Percentiles rank a stretch among this genome's conserved stretches.
Evolutionary conservation across 371 early-diverging fungal genomes (phyloP).

Genomic region (Syncephalastrum sp.): DNA sequence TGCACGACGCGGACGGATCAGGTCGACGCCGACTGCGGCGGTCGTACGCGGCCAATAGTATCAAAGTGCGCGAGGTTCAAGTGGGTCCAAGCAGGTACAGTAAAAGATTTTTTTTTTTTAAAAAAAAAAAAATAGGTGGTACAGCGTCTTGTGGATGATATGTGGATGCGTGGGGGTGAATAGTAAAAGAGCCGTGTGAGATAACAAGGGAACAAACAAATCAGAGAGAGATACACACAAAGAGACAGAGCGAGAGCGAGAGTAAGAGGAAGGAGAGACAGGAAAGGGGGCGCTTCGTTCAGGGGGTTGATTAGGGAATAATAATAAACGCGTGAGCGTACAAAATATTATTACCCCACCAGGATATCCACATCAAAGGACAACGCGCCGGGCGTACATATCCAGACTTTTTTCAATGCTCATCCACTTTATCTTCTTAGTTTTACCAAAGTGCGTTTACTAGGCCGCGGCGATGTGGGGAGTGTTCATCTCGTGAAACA

Average conservation of each 20-base stretch:
- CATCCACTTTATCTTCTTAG: conserved; percentile 21
- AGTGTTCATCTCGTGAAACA: conserved; percentile 92
- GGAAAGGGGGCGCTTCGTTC: too few species aligned
- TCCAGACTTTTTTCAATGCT: too few species aligned
- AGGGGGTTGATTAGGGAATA: too few species aligned
- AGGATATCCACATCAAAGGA: too few species aligned
- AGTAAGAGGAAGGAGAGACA: background rate
- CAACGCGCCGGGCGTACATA: too few species aligned
- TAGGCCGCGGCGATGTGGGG: conserved; percentile 97
- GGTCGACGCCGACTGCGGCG: conserved; percentile 29
- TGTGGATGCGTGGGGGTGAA: too few species aligned
- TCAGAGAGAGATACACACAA: too few species aligned
- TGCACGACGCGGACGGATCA: background rate
- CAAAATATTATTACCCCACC: background rate
- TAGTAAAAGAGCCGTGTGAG: too few species aligned
- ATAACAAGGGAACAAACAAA: too few species aligned
- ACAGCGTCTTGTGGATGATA: too few species aligned
- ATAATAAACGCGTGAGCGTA: conserved; percentile 1
- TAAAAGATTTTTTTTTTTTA: too few species aligned
- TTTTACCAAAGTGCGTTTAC: conserved; percentile 79
- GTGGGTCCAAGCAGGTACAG: conserved; percentile 62
- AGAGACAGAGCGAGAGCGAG: background rate
- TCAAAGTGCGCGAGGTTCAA: conserved; percentile 74
- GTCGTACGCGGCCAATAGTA: conserved; percentile 79
- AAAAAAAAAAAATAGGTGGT: too few species aligned